Conservation (phyloP, 768 basidiomycete genomes). For the Krasilnikovozyma curviuscula region DNA sequence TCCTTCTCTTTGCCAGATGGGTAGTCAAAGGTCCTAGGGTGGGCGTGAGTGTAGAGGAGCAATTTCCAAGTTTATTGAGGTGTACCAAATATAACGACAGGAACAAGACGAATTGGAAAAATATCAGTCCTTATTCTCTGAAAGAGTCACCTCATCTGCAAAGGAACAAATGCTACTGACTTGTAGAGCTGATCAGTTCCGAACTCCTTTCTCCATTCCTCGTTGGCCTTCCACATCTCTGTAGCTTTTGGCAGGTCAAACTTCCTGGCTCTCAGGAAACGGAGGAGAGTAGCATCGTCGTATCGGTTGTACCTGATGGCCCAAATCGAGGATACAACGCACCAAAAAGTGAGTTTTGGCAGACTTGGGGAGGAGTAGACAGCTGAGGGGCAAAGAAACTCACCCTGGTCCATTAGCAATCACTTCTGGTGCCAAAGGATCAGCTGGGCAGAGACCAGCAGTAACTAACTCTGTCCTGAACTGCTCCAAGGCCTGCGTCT, state of each 20-base stretch:
- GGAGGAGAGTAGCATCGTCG: conserved; percentile 26
- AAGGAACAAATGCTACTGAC: neutral
- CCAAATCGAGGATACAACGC: conserved; percentile 1
- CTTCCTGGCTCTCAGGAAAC: conserved; percentile 81
- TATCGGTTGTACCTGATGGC: conserved; percentile 18
- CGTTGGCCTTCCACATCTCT: conserved; percentile 58
- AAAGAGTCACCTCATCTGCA: no score
- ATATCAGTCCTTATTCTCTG: no score
- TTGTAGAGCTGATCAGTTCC: conserved; percentile 27
- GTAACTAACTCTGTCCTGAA: conserved; percentile 44
- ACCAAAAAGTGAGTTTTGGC: neutral
- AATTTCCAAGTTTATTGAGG: conserved; percentile 13
- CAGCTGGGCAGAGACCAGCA: conserved; percentile 20
- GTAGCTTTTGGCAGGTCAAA: conserved; percentile 71
- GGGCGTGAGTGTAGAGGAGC: conserved; percentile 1
- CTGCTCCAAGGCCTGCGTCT: no score
- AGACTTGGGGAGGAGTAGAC: conserved; percentile 14
- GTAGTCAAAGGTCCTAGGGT: conserved; percentile 60
- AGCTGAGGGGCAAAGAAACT: neutral
- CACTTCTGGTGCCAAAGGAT: conserved; percentile 11
- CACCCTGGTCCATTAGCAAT: conserved; percentile 8
- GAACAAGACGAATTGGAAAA: neutral
- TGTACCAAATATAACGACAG: neutral
- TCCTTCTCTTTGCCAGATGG: conserved; percentile 39
- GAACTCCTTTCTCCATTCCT: conserved; percentile 79